Base-by-base conservation (phyloP, 306 rosid species). In the Trifolium fragiferum region DNA sequence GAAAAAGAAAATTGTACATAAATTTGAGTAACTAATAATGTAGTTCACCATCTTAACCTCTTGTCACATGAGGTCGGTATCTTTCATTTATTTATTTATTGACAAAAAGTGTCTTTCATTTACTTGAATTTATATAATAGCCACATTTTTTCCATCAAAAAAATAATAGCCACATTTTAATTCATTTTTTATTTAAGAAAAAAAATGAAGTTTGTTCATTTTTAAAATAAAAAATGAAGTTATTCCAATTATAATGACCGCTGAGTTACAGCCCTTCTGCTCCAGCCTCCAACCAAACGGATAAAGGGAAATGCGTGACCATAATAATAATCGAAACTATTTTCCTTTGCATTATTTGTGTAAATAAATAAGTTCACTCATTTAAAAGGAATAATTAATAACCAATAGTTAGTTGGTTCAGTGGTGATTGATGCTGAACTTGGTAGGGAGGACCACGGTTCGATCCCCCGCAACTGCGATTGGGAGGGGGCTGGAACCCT, bases 281-380 rank as follows among this genome's bases (percentile, higher is more conserved):
- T 16, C n/a, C 19, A 27, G 4, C 60, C 7, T 16, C n/a, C 19
- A 27, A 6, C 60, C 35, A 16, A 16, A 7, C 58, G 32, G 55
- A 37, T 9, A 46, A 8, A 19, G 71, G 51, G 63, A 69, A 23
- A 70, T 12, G 32, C 11, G n/a, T 77, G 70, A 67, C 69, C 82
- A 55, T 60, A 73, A 65, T 66, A 25, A 25, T 3, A 1, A 25
- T 25, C 27, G 27, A 2, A 2, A 25, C 27, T n/a, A n/a, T n/a
- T n/a, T n/a, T n/a, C n/a, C n/a, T n/a, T 23, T 23, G 25, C 2
- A 23, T 23, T 23, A 1, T 23, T 23, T 23, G 25, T 23, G 25
- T 23, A 23, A 23, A 2, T 23, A 23, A 23, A 23, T 23, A 23
- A 23, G 1, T 23, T 23, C 25, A 23, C n/a, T n/a, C n/a, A n/a